These are phyloP conservation scores for Nasturtium officinale DNA, from an alignment of 345 rosid species.

Conservation along the genomic window DNA sequence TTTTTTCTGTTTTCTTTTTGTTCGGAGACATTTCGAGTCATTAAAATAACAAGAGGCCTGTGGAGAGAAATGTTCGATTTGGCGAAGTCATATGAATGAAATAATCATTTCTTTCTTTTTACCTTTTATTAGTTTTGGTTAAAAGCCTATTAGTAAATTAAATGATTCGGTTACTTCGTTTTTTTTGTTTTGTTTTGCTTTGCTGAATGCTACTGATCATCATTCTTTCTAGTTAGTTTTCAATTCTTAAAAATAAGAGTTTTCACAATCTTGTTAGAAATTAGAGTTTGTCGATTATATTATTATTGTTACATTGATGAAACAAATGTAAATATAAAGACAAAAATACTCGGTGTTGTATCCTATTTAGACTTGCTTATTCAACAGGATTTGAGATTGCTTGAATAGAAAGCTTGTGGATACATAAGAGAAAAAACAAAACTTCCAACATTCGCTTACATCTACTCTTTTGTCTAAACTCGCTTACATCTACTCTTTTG, in stretches of 20 bases:
- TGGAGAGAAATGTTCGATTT: conserved; percentile 38
- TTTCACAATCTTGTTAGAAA: not conserved
- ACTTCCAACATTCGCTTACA: not conserved
- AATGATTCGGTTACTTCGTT: not conserved
- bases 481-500: not conserved
- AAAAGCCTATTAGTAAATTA: not conserved
- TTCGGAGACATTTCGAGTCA: conserved; percentile 28
- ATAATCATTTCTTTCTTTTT: conserved; percentile 32
- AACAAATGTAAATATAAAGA: not conserved
- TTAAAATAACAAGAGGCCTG: conserved; percentile 52
- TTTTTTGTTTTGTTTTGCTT: not conserved
- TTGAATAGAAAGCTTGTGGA: not conserved
- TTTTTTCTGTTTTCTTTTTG: conserved; percentile 22
- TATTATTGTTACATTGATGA: not conserved
- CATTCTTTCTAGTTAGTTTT: not conserved
- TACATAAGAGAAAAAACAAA: not conserved
- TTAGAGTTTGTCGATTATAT: too few species aligned
- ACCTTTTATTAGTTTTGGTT: not conserved
- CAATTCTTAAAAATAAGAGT: not conserved
- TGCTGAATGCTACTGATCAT: not conserved
- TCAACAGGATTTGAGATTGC: not conserved
- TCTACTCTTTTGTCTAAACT: not conserved
- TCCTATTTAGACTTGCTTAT: not conserved
- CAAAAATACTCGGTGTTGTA: not conserved
- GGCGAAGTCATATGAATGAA: conserved; percentile 42